Conservation (phyloP, 371 early-diverging fungal genomes). For the Batkoa obscura region DNA sequence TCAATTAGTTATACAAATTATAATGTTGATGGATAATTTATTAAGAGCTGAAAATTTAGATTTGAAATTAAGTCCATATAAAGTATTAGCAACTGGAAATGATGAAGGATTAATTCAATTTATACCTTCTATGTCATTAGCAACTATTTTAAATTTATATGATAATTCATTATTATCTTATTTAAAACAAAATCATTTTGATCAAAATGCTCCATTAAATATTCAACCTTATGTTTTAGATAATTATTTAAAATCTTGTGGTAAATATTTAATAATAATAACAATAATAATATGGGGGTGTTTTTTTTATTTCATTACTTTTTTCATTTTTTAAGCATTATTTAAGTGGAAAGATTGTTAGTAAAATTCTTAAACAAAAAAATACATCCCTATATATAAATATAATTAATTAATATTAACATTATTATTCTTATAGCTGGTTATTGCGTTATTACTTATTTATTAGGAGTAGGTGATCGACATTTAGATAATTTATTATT, state of each 20-base stretch:
- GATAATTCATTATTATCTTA: conserved; percentile 62
- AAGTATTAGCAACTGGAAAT: conserved; percentile 80
- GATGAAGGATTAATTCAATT: conserved; percentile 82
- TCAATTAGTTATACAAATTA: conserved; percentile 89
- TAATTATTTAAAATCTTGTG: conserved; percentile 82
- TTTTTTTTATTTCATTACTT: too few species aligned
- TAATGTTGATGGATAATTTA: conserved; percentile 85
- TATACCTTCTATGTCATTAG: conserved; percentile 65
- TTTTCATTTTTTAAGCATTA: too few species aligned
- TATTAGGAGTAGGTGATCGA: conserved; percentile 97
- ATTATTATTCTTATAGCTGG: too few species aligned
- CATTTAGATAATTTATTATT: conserved; percentile 92
- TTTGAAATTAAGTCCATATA: conserved; percentile 76
- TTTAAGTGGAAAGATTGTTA: too few species aligned
- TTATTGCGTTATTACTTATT: conserved; percentile 93
- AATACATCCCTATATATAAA: too few species aligned
- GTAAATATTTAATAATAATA: too few species aligned
- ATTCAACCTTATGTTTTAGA: conserved; percentile 74
- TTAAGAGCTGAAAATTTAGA: conserved; percentile 87
- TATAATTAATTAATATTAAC: too few species aligned
- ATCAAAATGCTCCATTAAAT: conserved; percentile 38
- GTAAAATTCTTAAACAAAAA: too few species aligned
- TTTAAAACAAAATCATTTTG: conserved; percentile 45
- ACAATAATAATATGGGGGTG: too few species aligned
- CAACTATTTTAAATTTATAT: conserved; percentile 71